These are phyloP conservation scores for Aquilaria malaccensis DNA, from an alignment of 345 rosid species.

Conservation along the genomic window DNA sequence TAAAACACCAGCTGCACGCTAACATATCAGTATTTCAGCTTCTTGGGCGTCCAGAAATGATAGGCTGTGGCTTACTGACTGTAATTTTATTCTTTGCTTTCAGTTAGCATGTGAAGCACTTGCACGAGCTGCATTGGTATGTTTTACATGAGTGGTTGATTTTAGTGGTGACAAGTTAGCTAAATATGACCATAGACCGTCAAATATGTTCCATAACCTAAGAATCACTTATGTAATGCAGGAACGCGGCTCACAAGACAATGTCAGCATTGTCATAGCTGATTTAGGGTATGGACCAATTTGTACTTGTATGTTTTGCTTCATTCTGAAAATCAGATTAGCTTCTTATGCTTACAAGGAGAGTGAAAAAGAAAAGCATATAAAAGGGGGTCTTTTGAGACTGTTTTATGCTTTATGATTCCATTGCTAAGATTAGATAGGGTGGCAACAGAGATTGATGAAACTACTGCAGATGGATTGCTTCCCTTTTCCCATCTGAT, in stretches of 20 bases:
- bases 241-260: conserved; percentile 76
- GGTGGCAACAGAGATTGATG: too few relatives aligned
- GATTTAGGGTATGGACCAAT: conserved; percentile 63
- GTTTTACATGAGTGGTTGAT: conserved; percentile 4
- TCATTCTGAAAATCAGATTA: neutral
- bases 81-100: conserved; percentile 18
- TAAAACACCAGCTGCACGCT: neutral
- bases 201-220: conserved; percentile 4
- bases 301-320: neutral
- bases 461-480: too few relatives aligned
- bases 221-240: conserved; percentile 26
- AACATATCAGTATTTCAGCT: too few relatives aligned
- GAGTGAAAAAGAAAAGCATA: neutral
- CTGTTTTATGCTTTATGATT: too few relatives aligned
- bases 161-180: neutral
- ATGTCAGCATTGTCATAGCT: conserved; percentile 68
- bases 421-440: too few relatives aligned
- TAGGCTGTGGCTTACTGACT: too few relatives aligned
- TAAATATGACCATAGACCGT: neutral
- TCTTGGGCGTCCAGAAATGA: too few relatives aligned
- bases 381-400: too few relatives aligned
- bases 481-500: too few relatives aligned
- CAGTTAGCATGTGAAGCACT: conserved; percentile 93
- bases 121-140: conserved; percentile 68
- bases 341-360: neutral